Conservation (phyloP, 805 yeast genomes). For the Cyberlindnera meyerae region DNA sequence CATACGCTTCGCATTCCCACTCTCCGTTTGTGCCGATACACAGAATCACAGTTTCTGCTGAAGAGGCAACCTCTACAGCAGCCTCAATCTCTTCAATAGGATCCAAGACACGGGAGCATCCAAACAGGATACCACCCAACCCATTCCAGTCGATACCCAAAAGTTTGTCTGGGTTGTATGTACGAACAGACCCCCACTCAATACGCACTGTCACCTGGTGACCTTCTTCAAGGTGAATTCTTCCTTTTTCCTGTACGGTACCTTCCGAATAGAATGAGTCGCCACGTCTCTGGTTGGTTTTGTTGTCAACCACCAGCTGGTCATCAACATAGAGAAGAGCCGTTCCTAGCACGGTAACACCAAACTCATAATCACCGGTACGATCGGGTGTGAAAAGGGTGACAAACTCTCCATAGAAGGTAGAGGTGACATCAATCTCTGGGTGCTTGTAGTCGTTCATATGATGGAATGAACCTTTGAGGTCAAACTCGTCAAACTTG, state of each 20-base stretch:
- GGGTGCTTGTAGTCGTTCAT: conserved; percentile 28
- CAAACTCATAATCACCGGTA: conserved; percentile 45
- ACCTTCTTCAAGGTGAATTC: conserved; percentile 37
- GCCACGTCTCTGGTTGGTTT: conserved; percentile 45
- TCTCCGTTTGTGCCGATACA: conserved; percentile 48
- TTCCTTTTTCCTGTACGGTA: conserved; percentile 44
- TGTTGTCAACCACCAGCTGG: conserved; percentile 49
- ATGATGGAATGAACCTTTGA: conserved; percentile 19
- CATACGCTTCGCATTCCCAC: conserved; percentile 60
- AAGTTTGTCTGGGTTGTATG: conserved; percentile 21
- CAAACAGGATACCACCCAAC: conserved; percentile 33
- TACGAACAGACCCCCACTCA: conserved; percentile 48
- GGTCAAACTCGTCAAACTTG: conserved; percentile 26
- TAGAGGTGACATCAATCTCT: conserved; percentile 13
- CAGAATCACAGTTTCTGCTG: conserved; percentile 48
- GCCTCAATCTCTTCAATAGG: conserved; percentile 28
- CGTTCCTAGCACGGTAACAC: conserved; percentile 48
- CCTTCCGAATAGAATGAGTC: conserved; percentile 49
- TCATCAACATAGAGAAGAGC: conserved; percentile 50
- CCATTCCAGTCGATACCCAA: conserved; percentile 24
- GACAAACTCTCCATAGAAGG: conserved; percentile 42
- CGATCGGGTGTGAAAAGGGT: conserved; percentile 42
- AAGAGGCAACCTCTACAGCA: conserved; percentile 46
- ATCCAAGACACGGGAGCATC: conserved; percentile 26
- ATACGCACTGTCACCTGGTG: conserved; percentile 39